Evolutionary conservation across 768 basidiomycete genomes (phyloP), one percentile per base, ranked within the genome.

Genomic region (Gymnopilus dilepis): DNA sequence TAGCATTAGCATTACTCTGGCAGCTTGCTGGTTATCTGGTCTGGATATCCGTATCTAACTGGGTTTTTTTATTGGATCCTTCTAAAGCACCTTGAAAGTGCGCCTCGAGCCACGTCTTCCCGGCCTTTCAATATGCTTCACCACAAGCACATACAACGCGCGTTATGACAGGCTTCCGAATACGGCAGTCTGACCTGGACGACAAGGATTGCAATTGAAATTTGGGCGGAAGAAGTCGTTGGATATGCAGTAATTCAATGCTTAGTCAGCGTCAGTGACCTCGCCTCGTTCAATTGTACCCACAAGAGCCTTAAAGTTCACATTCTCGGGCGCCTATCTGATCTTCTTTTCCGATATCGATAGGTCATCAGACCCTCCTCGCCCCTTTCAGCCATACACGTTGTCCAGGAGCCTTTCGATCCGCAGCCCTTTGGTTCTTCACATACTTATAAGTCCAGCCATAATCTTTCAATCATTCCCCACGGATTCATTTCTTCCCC

Each of bases 281-380:
- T n/a, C 28, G 43, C 30, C 17, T 9, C 26, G 3, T 11, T 6
- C 17, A 21, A 3, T n/a, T 13, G 5, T 26, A 2, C 3, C 30
- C 45, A 47, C 45, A 47, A 9, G 15, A 33, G 6, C 33, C 11
- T 19, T 19, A 37, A 3, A 8, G 31, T 37, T 21, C n/a, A 34
- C 9, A 30, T 52, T 34, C 50, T 52, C 24, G 51, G 34, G 51
- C 51, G 51, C 15, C 51, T 52, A 52, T 52, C 31, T 34, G 51
- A 52, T 52, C 13, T 8, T 8, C 19, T 24, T 22, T 22, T 22
- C 33, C 21, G 9, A 52, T 22, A 33, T 21, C 22, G 37, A 34
- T 33, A 19, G 13, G 31, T 11, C 30, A 52, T 52, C n/a, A 37
- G 21, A 37, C 34, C 34, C 34, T 37, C 15, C 15, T 37, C 34